These are phyloP conservation scores for Centella asiatica DNA, from an alignment of 129 eudicot species.

Conservation along the genomic window DNA sequence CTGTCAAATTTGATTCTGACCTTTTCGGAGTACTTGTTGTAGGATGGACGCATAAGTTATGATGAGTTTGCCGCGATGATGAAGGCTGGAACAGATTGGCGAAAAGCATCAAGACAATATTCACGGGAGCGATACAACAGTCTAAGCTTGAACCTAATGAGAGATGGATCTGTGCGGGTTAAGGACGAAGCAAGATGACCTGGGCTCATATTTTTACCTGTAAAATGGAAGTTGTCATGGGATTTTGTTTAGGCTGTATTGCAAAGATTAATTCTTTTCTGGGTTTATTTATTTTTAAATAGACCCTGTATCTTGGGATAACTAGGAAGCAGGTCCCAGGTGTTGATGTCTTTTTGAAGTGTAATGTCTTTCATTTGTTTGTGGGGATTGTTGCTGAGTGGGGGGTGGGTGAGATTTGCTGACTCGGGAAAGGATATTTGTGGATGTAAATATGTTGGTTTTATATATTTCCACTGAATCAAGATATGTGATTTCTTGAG, in stretches of 20 bases:
- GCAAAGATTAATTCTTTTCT: background rate
- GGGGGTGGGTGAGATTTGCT: no score
- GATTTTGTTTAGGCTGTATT: background rate
- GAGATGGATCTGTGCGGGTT: constrained; percentile 37
- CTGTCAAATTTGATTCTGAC: background rate
- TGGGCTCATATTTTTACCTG: background rate
- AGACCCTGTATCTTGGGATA: constrained; percentile 4
- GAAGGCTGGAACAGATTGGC: constrained; percentile 65
- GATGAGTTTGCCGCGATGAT: constrained; percentile 57
- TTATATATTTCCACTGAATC: background rate
- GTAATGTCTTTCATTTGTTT: constrained; percentile 2
- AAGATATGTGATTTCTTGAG: no score
- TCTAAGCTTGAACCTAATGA: constrained; percentile 47
- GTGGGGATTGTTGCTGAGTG: background rate
- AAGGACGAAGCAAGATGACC: constrained; percentile 15
- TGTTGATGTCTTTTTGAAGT: background rate
- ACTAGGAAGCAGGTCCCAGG: constrained; percentile 12
- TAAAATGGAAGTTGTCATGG: background rate
- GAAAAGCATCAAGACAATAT: constrained; percentile 64
- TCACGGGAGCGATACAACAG: constrained; percentile 44
- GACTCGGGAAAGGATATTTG: background rate
- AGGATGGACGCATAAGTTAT: constrained; percentile 61
- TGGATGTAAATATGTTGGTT: constrained; percentile 15
- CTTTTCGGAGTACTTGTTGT: background rate
- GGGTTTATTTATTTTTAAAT: constrained; percentile 3